Conservation (phyloP, 495 filamentous ascomycete genomes). For the Thermochaetoides thermophila region DNA sequence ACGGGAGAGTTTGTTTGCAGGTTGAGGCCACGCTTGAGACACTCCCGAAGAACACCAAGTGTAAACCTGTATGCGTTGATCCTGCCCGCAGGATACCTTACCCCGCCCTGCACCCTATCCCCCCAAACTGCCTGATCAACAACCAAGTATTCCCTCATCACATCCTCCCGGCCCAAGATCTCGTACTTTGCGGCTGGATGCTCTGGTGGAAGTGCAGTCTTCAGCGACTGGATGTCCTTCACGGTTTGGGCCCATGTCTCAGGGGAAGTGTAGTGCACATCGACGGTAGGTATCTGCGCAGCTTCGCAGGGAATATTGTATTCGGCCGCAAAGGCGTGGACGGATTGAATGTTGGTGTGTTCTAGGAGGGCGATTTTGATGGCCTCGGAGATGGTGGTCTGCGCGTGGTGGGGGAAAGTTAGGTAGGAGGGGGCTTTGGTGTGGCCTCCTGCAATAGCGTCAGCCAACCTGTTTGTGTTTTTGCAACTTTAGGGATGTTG, state of each 20-base stretch:
- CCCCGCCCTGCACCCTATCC: conserved; percentile 32
- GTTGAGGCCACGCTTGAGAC: conserved; percentile 38
- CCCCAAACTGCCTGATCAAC: no score
- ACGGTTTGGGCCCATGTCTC: conserved; percentile 31
- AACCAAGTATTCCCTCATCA: conserved; percentile 31
- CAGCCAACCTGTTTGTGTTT: no score
- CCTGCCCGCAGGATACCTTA: conserved; percentile 47
- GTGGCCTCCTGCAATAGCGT: conserved; percentile 37
- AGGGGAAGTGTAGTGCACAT: conserved; percentile 38
- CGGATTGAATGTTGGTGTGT: conserved; percentile 38
- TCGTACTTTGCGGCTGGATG: neutral
- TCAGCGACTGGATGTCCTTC: conserved; percentile 30
- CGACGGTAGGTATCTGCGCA: conserved; percentile 37
- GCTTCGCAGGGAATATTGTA: conserved; percentile 39
- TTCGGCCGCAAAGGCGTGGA: conserved; percentile 37
- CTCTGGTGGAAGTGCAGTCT: conserved; percentile 22
- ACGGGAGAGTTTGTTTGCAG: conserved; percentile 46
- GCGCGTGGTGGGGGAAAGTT: conserved; percentile 31
- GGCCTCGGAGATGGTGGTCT: conserved; percentile 26
- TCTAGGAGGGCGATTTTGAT: conserved; percentile 41
- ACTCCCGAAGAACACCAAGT: conserved; percentile 40
- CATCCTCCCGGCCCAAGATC: conserved; percentile 10
- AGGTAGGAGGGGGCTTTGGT: conserved; percentile 50
- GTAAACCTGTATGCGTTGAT: conserved; percentile 51
- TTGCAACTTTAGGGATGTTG: no score